These are phyloP conservation scores for Myrmaecium sp. DNA, from an alignment of 2,329 filamentous ascomycete genomes.

Conservation along the genomic window DNA sequence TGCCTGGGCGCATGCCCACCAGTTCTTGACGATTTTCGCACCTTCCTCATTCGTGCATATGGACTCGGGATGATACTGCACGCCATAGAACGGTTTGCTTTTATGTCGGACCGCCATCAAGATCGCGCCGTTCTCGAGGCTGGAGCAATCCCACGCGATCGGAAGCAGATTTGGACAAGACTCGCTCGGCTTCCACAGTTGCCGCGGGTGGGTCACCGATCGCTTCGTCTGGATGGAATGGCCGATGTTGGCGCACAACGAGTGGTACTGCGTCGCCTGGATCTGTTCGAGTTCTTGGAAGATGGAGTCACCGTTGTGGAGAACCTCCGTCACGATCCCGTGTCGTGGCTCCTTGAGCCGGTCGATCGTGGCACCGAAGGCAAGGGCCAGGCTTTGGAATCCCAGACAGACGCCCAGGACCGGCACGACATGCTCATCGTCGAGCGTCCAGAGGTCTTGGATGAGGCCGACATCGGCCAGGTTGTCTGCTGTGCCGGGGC, in stretches of 20 bases:
- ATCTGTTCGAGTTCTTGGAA: slow-evolving; percentile 46
- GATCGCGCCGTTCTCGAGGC: slow-evolving; percentile 34
- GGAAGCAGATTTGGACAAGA: slow-evolving; percentile 23
- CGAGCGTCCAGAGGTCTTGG: slow-evolving; percentile 53
- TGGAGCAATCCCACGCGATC: slow-evolving; percentile 31
- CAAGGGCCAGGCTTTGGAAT: slow-evolving; percentile 63
- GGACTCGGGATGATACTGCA: slow-evolving; percentile 86
- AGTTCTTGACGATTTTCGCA: slow-evolving; percentile 49
- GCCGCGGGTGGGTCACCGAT: slow-evolving; percentile 19
- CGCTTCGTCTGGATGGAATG: slow-evolving; percentile 12
- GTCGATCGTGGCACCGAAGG: slow-evolving; percentile 49
- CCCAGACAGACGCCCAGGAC: slow-evolving; percentile 80
- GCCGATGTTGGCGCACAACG: slow-evolving; percentile 31
- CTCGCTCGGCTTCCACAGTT: slow-evolving; percentile 22
- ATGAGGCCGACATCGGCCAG: slow-evolving; percentile 71
- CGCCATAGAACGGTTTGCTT: slow-evolving; percentile 59
- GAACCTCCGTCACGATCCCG: slow-evolving; percentile 57
- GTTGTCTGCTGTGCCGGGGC: slow-evolving; percentile 63
- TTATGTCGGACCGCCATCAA: slow-evolving; percentile 64
- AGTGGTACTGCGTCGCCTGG: slow-evolving; percentile 63
- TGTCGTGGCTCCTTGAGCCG: slow-evolving; percentile 59
- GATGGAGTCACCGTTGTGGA: slow-evolving; percentile 43
- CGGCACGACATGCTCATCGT: slow-evolving; percentile 44
- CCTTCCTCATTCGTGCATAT: slow-evolving; percentile 60
- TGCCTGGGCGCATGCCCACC: slow-evolving; percentile 48